Base-by-base conservation (phyloP, 345 rosid species). In the Salix arbutifolia region DNA sequence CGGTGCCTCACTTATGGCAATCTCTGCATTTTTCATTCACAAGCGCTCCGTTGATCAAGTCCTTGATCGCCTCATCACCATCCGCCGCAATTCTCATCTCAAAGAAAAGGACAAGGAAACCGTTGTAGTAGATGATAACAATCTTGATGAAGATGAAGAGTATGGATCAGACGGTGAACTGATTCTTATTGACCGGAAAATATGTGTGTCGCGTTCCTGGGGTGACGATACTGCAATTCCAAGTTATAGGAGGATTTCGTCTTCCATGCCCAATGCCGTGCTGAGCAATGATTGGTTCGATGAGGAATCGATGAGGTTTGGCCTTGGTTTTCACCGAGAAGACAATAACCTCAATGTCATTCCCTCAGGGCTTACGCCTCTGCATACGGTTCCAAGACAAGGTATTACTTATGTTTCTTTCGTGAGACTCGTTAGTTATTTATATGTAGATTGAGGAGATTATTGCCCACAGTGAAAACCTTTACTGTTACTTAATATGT, bases 1-100 rank as follows among this genome's bases (percentile, higher is more conserved):
- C 18, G 91, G 91, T 21, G 91, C 91, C 60, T 88, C 91, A 1
- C 69, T 88, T 6, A 86, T 88, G 89, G 91, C 89, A 64, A 71
- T 88, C 52, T 88, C 89, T 38, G 87, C 91, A 1, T 88, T 84
- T 62, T 86, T 69, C 77, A 76, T 88, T 68, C 91, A 88, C 85
- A 85, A 84, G 77, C 90, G 90, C 77, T 69, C 84, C 62, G 90
- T 88, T 67, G 88, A 88, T 28, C 86, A 84, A 28, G 85, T 88
- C 67, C 86, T 88, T 66, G 84, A 88, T 53, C 86, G 86, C 28
- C 69, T 12, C 69, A 18, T 19, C 10, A 66, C 21, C 69, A 17
- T 8, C 69, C 14, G 40, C 40, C 38, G 40, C 69, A 66, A 66
- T 12, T 46, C 50, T 46, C 50, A 11, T 71, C 38, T 48, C 17